These are phyloP conservation scores for Sanghuangporus baumii DNA, from an alignment of 1,284 basidiomycete species.

Conservation along the genomic window DNA sequence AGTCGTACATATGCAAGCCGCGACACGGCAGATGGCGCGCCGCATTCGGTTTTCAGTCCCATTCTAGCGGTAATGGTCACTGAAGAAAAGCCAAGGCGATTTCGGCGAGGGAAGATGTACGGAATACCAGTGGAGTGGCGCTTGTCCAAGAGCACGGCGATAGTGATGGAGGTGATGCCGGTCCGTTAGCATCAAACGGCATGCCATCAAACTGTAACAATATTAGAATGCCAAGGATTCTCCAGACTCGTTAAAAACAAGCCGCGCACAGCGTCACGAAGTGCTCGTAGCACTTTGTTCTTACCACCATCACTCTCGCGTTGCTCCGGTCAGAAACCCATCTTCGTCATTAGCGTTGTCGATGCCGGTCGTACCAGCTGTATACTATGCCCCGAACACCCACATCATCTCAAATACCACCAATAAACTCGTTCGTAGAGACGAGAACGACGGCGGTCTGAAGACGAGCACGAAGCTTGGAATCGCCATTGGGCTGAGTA, in stretches of 20 bases:
- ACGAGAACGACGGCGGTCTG: slow-evolving; percentile 8
- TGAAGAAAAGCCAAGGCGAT: too few species aligned
- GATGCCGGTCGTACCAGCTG: too few species aligned
- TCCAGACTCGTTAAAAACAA: not conserved
- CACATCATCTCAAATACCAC: not conserved
- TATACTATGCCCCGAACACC: not conserved
- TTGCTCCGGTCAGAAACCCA: not conserved
- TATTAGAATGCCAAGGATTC: not conserved
- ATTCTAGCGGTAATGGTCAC: too few species aligned
- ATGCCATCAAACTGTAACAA: not conserved
- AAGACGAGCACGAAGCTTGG: slow-evolving; percentile 13
- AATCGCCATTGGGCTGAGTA: slow-evolving; percentile 15
- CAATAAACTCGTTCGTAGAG: not conserved
- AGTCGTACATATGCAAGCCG: too few species aligned
- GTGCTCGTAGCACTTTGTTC: not conserved
- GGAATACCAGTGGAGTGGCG: not conserved
- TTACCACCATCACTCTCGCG: not conserved
- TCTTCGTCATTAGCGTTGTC: not conserved
- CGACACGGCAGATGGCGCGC: too few species aligned
- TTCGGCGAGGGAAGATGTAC: too few species aligned
- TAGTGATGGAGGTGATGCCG: not conserved
- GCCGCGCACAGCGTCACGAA: not conserved
- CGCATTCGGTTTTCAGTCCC: too few species aligned
- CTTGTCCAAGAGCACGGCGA: not conserved
- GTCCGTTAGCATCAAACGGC: not conserved